Base-by-base conservation (phyloP, 306 rosid species). In the Neltuma alba region DNA sequence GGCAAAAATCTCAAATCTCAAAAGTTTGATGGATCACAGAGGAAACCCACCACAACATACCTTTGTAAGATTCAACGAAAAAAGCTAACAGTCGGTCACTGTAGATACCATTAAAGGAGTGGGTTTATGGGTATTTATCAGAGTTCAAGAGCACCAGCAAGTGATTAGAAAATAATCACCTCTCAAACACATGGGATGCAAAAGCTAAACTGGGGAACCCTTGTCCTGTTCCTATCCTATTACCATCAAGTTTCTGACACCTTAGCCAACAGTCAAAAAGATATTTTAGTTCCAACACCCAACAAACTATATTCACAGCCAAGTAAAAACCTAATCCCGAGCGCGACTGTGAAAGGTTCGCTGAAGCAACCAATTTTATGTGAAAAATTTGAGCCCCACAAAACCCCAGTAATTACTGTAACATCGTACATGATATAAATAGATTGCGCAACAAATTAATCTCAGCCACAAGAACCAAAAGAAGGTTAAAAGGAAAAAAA, bases 321-420 rank as follows among this genome's bases (percentile, higher is more conserved):
- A 85, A 83, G 89, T 74, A 21, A 80, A 87, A 85, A 83, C 84
- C 93, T 81, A 85, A 86, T 80, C 78, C 58, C 82, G 80, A 84
- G 89, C 27, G 81, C 69, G 83, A 85, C 80, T 31, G 80, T 75
- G 71, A 80, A 85, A 62, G 63, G 16, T 41, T 31, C 45, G 55
- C 52, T 79, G 16, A 75, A 75, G 77, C 74, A 81, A 76, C 80
- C 79, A 40, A 14, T 3, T 12, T 68, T 68, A 23, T 13, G 20
- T 18, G 1, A 5, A 41, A 42, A 42, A 42, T 27, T 42, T 9
- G 42, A 44, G 36, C 41, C 55, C 58, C 48, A 12, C 5, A 34
- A 23, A 73, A 54, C 66, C 14, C 52, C 64, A 33, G 50, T 36
- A 34, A 52, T 36, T 7, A 21, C 76, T 2, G 64, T 30, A 50